Conservation (phyloP, 495 filamentous ascomycete genomes). For the Penicillium goetzii region DNA sequence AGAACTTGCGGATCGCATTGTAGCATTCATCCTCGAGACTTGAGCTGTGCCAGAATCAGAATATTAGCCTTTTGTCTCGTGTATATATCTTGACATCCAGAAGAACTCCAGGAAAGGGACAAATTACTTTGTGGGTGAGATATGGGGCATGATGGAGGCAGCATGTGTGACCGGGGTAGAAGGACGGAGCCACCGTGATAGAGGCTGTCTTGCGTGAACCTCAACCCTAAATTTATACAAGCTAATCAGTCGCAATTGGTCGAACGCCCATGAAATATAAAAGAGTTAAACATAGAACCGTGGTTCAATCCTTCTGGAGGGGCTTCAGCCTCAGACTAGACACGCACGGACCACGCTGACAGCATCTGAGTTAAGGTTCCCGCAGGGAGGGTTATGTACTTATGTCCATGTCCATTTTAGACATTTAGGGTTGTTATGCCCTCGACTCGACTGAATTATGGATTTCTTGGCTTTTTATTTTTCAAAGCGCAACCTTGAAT, state of each 20-base stretch:
- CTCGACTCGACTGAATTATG: too few relatives aligned
- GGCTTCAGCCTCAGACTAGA: neutral
- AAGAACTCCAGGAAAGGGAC: neutral
- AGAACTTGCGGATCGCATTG: constrained; percentile 3
- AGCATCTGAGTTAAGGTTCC: too few relatives aligned
- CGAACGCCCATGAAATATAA: neutral
- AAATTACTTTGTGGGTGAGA: neutral
- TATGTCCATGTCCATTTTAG: too few relatives aligned
- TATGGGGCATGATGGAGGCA: neutral
- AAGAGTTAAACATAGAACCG: neutral
- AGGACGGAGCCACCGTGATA: neutral
- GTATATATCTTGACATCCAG: neutral
- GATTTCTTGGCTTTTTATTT: too few relatives aligned
- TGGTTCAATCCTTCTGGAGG: neutral
- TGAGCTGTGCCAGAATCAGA: neutral
- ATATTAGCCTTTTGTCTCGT: neutral
- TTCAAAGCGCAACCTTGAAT: too few relatives aligned
- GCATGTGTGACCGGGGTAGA: neutral
- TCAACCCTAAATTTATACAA: neutral
- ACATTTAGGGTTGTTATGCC: too few relatives aligned
- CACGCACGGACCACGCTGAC: neutral
- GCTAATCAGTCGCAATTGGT: neutral
- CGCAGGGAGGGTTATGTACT: too few relatives aligned
- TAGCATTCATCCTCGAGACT: constrained; percentile 3
- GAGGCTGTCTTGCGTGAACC: neutral